Base-by-base conservation (phyloP, 805 yeast genomes). In the Candida dajiaensis region DNA sequence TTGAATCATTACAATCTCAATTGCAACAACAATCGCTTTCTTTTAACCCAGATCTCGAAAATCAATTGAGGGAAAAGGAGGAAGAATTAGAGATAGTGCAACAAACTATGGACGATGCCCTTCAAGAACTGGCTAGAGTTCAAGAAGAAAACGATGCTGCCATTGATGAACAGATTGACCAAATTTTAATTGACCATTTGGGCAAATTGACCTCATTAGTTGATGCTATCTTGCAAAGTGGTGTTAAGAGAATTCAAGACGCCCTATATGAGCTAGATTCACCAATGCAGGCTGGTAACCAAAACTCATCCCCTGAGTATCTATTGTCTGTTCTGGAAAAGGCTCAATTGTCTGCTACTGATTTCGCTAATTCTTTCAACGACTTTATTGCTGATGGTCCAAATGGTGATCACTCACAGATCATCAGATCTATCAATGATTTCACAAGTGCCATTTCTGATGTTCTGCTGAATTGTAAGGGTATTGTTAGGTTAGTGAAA, bases 251-350 rank as follows among this genome's bases (percentile, higher is more conserved):
- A 43, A 74, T 89, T 44, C 95, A 89, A 65, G 88, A 85, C 53
- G 68, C 85, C 0, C 68, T 77, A 37, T 83, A 77, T 57, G 89
- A 83, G 56, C 69, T 87, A 50, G 83, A 80, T 46, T 83, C 90
- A 5, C 87, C 94, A 26, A 78, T 84, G 78, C 88, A 85, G 64
- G 87, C 89, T 4, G 94, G 94, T 46, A 86, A 85, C 60, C 79
- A 81, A 53, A 81, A 81, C 61, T 74, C 94, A 2, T 77, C 92
- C 0, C 86, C 92, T 3, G 81, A 77, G 52, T 83, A 78, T 55
- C 64, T 84, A 20, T 68, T 82, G 31, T 81, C 92, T 0, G 69
- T 86, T 37, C 70, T 83, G 51, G 96, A 89, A 59, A 76, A 81
- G 52, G 75, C 84, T 18, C 77, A 88, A 0, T 77, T 80, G 36